These are phyloP conservation scores for Cercospora sesami DNA, from an alignment of 2,329 filamentous ascomycete genomes.

Conservation along the genomic window DNA sequence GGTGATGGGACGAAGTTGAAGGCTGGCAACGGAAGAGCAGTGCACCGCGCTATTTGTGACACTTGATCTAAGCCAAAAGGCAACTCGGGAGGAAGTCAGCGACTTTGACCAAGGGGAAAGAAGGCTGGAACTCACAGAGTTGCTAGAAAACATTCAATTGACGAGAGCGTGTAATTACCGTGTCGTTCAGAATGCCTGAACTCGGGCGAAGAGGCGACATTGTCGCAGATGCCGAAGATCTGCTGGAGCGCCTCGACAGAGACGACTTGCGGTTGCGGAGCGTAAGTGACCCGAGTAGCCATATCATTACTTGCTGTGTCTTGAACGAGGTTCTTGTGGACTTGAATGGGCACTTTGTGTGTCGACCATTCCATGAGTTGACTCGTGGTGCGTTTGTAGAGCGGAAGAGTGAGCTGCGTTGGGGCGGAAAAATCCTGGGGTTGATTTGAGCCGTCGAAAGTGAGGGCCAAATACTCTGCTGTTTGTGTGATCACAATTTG, in stretches of 20 bases:
- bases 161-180: background rate
- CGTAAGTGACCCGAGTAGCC: constrained; percentile 23
- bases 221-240: constrained; percentile 20
- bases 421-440: background rate
- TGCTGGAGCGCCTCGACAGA: constrained; percentile 15
- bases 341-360: background rate
- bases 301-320: constrained; percentile 22
- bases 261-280: constrained; percentile 8
- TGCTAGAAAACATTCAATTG: background rate
- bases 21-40: background rate
- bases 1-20: background rate
- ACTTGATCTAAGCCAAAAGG: background rate
- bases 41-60: background rate
- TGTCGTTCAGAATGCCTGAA: background rate
- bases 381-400: background rate
- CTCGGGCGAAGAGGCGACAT: constrained; percentile 2
- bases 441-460: background rate
- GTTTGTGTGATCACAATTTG: background rate
- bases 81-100: background rate
- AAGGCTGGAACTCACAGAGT: background rate
- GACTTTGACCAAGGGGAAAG: background rate
- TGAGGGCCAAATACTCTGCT: background rate
- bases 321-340: background rate
- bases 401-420: background rate
- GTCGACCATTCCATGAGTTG: background rate